Evolutionary conservation across 1,284 basidiomycete genomes (phyloP), one percentile per base, ranked within the genome.

Genomic region (Somion occarium): DNA sequence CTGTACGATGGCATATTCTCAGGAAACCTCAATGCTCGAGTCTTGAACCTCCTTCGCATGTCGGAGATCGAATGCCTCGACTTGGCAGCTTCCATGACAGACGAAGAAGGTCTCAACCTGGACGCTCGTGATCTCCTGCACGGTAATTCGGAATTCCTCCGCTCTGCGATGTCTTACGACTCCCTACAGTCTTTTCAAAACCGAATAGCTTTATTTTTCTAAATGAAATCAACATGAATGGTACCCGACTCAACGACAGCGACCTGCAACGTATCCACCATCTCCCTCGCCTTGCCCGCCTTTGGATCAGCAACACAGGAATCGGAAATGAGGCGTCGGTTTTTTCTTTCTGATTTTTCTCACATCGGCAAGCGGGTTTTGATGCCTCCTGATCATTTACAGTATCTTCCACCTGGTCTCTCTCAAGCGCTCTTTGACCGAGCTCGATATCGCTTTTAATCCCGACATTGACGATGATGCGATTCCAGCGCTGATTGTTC

Each of bases 271-370:
- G 76, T 54, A 71, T 85, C 20, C 76, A 79, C 46, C 74, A 75
- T 53, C 71, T 85, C 15, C 78, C 76, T 2, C 68, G 66, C 34
- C 72, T 85, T 18, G 63, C 72, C 15, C 65, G 64, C 2, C 67
- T 86, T n/a, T 64, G 71, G 47, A 64, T 86, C 11, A 73, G 75
- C 56, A 71, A 76, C 52, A 83, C 80, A 5, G 73, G 74, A 9
- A 77, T 86, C 37, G 71, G 76, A 23, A 80, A 84, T 58, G 79
- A 83, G 71, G 80, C 75, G 83, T 84, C 54, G 47, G 76, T 62
- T 1, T 30, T 22, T 15, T 12, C 41, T 20, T 46, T 44, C 39
- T 24, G 15, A 30, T 39, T 26, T 23, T 45, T 19, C 18, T 23
- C 44, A 42, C 39, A 42, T 7, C 39, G 39, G 39, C 19, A 7